Evolutionary conservation across 768 basidiomycete species (phyloP).

Genomic region (Auricularia cornea): DNA sequence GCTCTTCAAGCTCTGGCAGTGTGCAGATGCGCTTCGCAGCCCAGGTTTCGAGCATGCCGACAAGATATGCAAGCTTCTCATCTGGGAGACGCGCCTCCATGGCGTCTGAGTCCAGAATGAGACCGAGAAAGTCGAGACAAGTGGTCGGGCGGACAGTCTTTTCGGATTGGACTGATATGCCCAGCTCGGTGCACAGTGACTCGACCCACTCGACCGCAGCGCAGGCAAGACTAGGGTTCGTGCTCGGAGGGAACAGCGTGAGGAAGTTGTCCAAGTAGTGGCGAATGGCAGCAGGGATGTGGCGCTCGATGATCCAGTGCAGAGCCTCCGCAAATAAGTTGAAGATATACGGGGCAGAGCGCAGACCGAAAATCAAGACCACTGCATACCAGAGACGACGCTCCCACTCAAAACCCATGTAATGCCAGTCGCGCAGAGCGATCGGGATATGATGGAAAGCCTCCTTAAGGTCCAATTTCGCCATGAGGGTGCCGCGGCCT

Average conservation of each 20-base stretch:
- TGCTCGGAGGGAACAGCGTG: too few species aligned
- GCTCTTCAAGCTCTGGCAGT: conserved; percentile 23
- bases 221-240: too few species aligned
- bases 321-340: conserved; percentile 32
- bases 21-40: conserved; percentile 6
- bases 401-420: conserved; percentile 26
- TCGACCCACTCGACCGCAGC: too few species aligned
- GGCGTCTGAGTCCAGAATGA: too few species aligned
- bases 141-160: too few species aligned
- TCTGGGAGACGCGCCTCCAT: too few species aligned
- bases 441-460: conserved; percentile 32
- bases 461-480: too few species aligned
- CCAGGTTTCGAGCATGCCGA: conserved; percentile 24
- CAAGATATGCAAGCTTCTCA: conserved; percentile 20
- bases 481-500: too few species aligned
- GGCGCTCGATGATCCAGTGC: conserved; percentile 32
- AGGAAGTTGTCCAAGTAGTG: conserved; percentile 2
- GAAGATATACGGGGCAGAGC: conserved; percentile 31
- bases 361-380: conserved; percentile 26
- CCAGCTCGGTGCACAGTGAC: too few species aligned
- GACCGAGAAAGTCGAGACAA: too few species aligned
- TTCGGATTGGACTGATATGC: too few species aligned
- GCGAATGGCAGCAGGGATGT: conserved; percentile 17
- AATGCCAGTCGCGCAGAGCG: conserved; percentile 21
- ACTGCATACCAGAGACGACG: conserved; percentile 20